phyloP scores from a whole-genome alignment of 495 filamentous ascomycete genomes.

The Melanomma pulvis-pyrius region DNA sequence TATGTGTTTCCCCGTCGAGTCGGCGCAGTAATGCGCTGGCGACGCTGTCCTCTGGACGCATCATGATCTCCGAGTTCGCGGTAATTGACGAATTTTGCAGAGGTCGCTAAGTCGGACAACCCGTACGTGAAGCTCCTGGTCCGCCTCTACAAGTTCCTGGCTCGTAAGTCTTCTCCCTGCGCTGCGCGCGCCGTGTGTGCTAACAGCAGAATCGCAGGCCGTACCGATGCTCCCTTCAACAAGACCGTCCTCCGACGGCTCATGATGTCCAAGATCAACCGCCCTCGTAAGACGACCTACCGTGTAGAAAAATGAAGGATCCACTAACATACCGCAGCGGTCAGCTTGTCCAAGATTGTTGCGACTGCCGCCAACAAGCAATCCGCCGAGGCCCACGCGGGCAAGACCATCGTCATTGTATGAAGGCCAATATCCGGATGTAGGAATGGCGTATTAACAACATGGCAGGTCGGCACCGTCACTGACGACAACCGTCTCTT shows the following conservation, averaged over 20 bases:
- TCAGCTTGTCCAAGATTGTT: constrained; percentile 88
- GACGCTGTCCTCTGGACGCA: constrained; percentile 35
- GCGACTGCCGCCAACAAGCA: constrained; percentile 63
- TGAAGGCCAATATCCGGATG: neutral
- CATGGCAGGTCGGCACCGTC: constrained; percentile 68
- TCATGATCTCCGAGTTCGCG: constrained; percentile 26
- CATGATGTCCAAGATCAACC: constrained; percentile 96
- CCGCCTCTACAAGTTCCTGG: constrained; percentile 98
- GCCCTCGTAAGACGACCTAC: constrained; percentile 58
- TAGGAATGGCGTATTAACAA: neutral
- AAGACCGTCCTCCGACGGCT: constrained; percentile 93
- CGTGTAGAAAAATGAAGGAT: neutral
- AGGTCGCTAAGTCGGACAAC: constrained; percentile 94
- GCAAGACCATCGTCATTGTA: constrained; percentile 84
- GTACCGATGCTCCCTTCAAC: constrained; percentile 97
- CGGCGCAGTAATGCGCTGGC: constrained; percentile 30
- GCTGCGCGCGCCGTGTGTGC: neutral
- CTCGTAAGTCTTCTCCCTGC: constrained; percentile 67
- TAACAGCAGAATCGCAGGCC: constrained; percentile 59
- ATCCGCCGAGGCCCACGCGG: constrained; percentile 67
- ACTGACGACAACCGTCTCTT: constrained; percentile 83
- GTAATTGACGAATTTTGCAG: constrained; percentile 32
- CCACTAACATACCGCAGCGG: constrained; percentile 46
- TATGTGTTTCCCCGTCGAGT: constrained; percentile 35
- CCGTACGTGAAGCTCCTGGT: constrained; percentile 96